Percentiles rank a stretch among this genome's conserved stretches.
Conservation (phyloP, 208 protist genomes). For the Acanthamoeba rhysodes region DNA sequence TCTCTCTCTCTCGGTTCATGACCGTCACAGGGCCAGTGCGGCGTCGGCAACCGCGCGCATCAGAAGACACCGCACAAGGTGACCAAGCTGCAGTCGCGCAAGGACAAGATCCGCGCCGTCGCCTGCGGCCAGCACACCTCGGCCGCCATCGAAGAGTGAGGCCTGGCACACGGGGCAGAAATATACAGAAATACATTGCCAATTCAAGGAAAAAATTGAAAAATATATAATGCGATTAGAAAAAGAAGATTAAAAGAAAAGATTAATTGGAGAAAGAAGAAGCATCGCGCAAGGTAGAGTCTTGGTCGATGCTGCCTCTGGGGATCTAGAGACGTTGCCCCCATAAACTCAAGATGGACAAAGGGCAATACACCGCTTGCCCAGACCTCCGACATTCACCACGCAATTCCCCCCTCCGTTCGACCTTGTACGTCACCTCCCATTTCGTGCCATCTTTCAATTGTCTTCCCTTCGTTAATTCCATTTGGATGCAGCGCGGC, state of each 20-base stretch:
- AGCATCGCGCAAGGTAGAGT: background rate
- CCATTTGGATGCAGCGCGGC: too few relatives aligned
- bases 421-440: too few relatives aligned
- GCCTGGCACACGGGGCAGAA: too few relatives aligned
- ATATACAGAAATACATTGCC: background rate
- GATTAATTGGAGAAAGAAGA: background rate
- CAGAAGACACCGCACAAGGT: slow-evolving; percentile 51
- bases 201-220: background rate
- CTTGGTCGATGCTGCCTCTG: background rate
- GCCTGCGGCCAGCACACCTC: slow-evolving; percentile 44
- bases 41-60: slow-evolving; percentile 3
- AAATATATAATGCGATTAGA: background rate
- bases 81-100: slow-evolving; percentile 6
- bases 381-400: background rate
- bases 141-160: background rate
- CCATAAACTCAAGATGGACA: background rate
- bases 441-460: too few relatives aligned
- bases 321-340: background rate
- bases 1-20: too few relatives aligned
- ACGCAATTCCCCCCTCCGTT: background rate
- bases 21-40: slow-evolving; percentile 3
- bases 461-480: too few relatives aligned
- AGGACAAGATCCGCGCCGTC: slow-evolving; percentile 3
- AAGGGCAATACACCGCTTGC: background rate
- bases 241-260: background rate